Base-by-base conservation (phyloP, 2,329 filamentous ascomycete species). In the Cladosporium velox region DNA sequence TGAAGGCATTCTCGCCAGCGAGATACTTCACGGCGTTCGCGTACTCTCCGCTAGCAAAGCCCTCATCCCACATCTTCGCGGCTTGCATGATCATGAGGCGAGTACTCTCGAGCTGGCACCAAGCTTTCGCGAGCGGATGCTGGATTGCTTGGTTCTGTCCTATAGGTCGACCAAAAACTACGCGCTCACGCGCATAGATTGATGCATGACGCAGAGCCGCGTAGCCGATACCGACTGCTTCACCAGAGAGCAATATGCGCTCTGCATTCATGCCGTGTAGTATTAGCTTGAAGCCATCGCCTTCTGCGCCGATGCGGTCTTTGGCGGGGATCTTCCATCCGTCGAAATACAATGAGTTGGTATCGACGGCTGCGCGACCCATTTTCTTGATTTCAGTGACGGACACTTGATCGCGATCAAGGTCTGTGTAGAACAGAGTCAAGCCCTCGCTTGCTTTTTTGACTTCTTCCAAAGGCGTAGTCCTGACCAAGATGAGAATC, bases 201-300 rank as follows among this genome's bases (percentile, higher is more conserved):
- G 87, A 82, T 0, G 90, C 90, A 69, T 76, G 74, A 5, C 79
- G 72, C 2, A 83, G 69, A 1, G 81, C 80, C 0, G 79, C 80
- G 68, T 77, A 83, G 0, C 81, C 81, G 0, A 83, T 74, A 0
- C 81, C 81, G 1, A 83, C 70, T 2, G 81, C 81, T 82, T 86
- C 65, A 82, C 80, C 32, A 88, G 78, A 11, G 87, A 93, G 80
- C 0, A 93, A 83, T 73, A 90, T 91, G 2, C 90, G 83, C 76
- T 93, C 90, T 0, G 90, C 90, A 69, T 93, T 93, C 89, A 93
- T 91, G 2, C 91, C 90, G 72, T 92, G 89, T 28, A 93, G 84
- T 62, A 93, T 81, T 71, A 81, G 77, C 67, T 80, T 81, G 70
- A 82, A 83, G 1, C 81, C 81, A 8, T 80, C 76, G 24, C 79